These are phyloP conservation scores for Beauveria sp. DNA, from an alignment of 2,329 filamentous ascomycete genomes.

Conservation along the genomic window DNA sequence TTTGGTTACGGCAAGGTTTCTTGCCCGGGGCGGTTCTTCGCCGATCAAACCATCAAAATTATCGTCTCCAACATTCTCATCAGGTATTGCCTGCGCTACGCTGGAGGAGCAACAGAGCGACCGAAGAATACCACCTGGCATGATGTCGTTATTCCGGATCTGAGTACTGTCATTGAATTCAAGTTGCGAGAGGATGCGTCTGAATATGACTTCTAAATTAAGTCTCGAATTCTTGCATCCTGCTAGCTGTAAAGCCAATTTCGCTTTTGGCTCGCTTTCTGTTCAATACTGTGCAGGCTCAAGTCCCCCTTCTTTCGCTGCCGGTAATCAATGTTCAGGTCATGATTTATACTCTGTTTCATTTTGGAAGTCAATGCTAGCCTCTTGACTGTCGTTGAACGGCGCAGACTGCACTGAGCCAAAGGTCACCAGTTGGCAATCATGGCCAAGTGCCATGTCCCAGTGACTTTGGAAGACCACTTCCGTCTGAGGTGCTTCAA, in stretches of 20 bases:
- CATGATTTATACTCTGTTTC: background rate
- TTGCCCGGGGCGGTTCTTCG: conserved; percentile 2
- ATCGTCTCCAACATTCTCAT: conserved; percentile 2
- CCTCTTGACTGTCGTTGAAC: background rate
- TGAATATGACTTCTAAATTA: background rate
- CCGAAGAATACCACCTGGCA: background rate
- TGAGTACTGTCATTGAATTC: background rate
- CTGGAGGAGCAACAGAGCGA: background rate
- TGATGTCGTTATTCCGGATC: conserved; percentile 1
- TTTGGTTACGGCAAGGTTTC: conserved; percentile 4
- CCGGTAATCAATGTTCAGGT: no score
- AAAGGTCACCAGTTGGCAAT: background rate
- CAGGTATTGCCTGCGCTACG: background rate
- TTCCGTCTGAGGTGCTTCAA: background rate
- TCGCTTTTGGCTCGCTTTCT: no score
- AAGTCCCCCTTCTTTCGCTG: background rate
- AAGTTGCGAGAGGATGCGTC: background rate
- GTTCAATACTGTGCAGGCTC: background rate
- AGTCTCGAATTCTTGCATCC: background rate
- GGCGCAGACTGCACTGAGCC: background rate
- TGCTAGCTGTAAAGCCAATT: background rate
- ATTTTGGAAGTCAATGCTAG: no score
- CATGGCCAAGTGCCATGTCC: conserved; percentile 2
- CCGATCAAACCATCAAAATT: background rate
- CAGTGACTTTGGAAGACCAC: conserved; percentile 7